These are phyloP conservation scores for Letharia lupina DNA, from an alignment of 495 filamentous ascomycete genomes.

Conservation along the genomic window DNA sequence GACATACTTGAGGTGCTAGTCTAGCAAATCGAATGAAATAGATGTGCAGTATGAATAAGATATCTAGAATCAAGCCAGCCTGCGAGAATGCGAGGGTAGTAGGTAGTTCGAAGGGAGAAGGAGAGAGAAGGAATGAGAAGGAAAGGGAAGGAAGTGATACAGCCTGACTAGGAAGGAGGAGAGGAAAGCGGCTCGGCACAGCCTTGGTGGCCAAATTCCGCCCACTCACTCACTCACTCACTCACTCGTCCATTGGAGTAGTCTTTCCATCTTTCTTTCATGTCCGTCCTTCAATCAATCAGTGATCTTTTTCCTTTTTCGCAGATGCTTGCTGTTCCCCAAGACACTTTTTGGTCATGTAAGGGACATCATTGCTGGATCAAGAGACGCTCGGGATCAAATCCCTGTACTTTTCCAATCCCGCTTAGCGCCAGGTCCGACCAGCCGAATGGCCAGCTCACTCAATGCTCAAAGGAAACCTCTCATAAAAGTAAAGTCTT, in stretches of 20 bases:
- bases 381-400: too few relatives aligned
- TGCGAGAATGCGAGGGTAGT: neutral
- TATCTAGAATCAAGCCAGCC: neutral
- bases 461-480: too few relatives aligned
- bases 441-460: too few relatives aligned
- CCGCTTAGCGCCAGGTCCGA: neutral
- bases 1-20: neutral
- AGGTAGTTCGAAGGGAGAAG: neutral
- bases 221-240: too few relatives aligned
- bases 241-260: too few relatives aligned
- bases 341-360: neutral
- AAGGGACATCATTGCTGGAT: neutral
- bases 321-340: too few relatives aligned
- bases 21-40: neutral
- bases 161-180: neutral
- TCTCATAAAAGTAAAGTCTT: too few relatives aligned
- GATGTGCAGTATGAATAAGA: neutral
- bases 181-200: neutral
- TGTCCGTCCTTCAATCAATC: neutral
- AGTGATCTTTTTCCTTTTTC: too few relatives aligned
- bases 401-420: neutral
- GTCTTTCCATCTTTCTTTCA: neutral
- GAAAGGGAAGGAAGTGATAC: neutral
- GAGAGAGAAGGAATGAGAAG: neutral
- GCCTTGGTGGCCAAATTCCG: neutral